Conservation (phyloP, 768 basidiomycete species). For the Udeniomyces megalosporus region DNA sequence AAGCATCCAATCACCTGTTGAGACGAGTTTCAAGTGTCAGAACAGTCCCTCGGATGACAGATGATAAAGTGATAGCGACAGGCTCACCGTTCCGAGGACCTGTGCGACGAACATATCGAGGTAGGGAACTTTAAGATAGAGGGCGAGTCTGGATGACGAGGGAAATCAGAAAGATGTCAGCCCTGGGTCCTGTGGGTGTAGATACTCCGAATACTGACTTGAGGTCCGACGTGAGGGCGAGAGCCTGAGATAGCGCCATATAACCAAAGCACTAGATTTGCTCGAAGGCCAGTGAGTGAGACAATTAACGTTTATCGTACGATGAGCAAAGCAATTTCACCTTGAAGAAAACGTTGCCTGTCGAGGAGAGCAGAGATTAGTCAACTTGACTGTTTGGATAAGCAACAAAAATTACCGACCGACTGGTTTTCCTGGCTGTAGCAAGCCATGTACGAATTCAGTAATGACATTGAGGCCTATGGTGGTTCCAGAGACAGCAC, state of each 20-base stretch:
- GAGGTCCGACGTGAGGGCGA: slow-evolving; percentile 25
- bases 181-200: background rate
- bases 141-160: slow-evolving; percentile 16
- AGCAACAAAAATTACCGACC: too few species aligned
- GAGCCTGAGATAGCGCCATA: slow-evolving; percentile 30
- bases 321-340: too few species aligned
- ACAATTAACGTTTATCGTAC: slow-evolving; percentile 18
- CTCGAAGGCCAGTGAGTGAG: too few species aligned
- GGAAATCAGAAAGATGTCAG: slow-evolving; percentile 6
- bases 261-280: slow-evolving; percentile 25
- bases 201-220: slow-evolving; percentile 27
- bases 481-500: slow-evolving; percentile 28
- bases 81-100: slow-evolving; percentile 22
- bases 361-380: background rate
- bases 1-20: slow-evolving; percentile 23
- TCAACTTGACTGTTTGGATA: background rate
- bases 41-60: too few species aligned
- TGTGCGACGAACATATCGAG: slow-evolving; percentile 29
- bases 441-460: slow-evolving; percentile 24
- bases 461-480: slow-evolving; percentile 32
- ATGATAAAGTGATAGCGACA: too few species aligned
- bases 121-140: slow-evolving; percentile 16
- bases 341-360: slow-evolving; percentile 20
- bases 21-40: background rate
- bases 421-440: slow-evolving; percentile 20